phyloP scores from a whole-genome alignment of 2,329 filamentous ascomycete species.

The Basipetospora chlamydospora region DNA sequence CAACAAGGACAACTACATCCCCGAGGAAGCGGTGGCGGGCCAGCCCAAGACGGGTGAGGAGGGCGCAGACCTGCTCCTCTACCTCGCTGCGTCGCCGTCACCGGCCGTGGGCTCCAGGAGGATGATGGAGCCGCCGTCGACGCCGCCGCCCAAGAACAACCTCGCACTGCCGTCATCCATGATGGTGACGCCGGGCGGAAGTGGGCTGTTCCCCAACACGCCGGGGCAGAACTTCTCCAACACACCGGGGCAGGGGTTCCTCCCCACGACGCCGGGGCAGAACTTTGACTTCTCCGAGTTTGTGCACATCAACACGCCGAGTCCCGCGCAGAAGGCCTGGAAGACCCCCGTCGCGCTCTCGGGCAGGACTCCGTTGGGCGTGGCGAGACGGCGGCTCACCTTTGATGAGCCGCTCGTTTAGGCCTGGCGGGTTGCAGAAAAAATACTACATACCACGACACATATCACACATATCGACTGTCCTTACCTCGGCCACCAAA shows the following conservation, averaged over 20 bases:
- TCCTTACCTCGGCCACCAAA: too few species aligned
- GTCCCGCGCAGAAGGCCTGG: constrained; percentile 81
- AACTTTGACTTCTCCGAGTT: constrained; percentile 91
- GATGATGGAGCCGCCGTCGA: constrained; percentile 56
- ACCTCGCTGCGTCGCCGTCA: constrained; percentile 82
- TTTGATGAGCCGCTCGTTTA: constrained; percentile 46
- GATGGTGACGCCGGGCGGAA: constrained; percentile 73
- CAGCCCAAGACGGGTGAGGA: constrained; percentile 51
- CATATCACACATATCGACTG: neutral
- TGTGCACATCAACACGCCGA: constrained; percentile 81
- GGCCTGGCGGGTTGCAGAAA: too few species aligned
- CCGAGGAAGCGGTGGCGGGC: constrained; percentile 20
- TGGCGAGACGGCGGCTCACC: constrained; percentile 62
- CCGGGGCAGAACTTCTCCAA: constrained; percentile 60
- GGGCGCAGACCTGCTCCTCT: constrained; percentile 66
- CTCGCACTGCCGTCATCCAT: constrained; percentile 64
- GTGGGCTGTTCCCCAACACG: constrained; percentile 57
- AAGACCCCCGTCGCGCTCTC: constrained; percentile 55
- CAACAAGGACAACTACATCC: constrained; percentile 30
- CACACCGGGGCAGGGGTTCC: constrained; percentile 65
- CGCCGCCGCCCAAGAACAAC: constrained; percentile 55
- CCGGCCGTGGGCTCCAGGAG: constrained; percentile 50
- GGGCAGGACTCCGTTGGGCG: constrained; percentile 44
- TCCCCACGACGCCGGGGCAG: constrained; percentile 67
- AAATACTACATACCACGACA: neutral